Evolutionary conservation across 768 basidiomycete genomes (phyloP).

Genomic region (Boletus fagicola): DNA sequence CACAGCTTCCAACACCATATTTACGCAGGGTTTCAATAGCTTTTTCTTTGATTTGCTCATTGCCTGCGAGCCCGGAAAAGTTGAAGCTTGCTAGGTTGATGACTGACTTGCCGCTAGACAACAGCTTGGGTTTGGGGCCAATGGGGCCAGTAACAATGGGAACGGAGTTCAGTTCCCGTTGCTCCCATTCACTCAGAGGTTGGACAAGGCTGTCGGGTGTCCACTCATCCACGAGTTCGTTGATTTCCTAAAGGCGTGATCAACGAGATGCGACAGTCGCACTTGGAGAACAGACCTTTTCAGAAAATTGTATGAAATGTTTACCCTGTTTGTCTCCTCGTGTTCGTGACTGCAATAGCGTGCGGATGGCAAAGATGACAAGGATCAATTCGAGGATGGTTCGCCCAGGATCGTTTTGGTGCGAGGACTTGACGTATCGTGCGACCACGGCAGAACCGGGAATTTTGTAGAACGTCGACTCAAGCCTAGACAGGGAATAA

Average conservation of each 20-base stretch:
- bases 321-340: conserved; percentile 80
- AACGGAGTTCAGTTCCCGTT: conserved; percentile 66
- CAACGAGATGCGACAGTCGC: background rate
- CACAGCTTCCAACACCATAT: conserved; percentile 94
- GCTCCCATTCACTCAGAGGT: conserved; percentile 57
- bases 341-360: conserved; percentile 86
- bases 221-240: conserved; percentile 97
- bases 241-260: conserved; percentile 69
- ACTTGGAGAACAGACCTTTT: conserved; percentile 61
- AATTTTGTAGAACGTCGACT: conserved; percentile 67
- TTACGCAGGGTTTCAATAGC: conserved; percentile 82
- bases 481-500: conserved; percentile 53
- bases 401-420: conserved; percentile 93
- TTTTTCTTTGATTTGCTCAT: conserved; percentile 81
- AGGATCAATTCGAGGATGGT: conserved; percentile 89
- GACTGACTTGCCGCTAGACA: conserved; percentile 68
- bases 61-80: conserved; percentile 86
- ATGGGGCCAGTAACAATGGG: conserved; percentile 79
- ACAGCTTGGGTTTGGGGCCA: conserved; percentile 79
- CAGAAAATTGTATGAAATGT: conserved; percentile 87
- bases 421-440: conserved; percentile 91
- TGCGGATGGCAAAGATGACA: conserved; percentile 82
- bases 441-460: conserved; percentile 82
- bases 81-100: conserved; percentile 89
- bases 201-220: conserved; percentile 77